Percentiles rank a stretch among this genome's conserved stretches.
Conservation (phyloP, 2,329 filamentous ascomycete species). For the Pseudogymnoascus sp. region DNA sequence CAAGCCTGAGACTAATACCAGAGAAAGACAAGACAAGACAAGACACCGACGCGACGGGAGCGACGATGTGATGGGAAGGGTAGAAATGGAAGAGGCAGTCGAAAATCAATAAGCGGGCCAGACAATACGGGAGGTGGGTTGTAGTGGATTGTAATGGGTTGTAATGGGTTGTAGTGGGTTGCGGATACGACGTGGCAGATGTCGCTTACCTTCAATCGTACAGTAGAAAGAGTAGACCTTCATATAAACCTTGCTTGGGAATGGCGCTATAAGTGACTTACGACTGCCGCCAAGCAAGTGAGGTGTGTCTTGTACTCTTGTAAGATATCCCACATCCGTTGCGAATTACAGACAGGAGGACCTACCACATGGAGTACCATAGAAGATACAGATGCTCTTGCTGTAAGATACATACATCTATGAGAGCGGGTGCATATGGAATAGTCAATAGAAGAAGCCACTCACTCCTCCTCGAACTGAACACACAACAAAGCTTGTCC, state of each 20-base stretch:
- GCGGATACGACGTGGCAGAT: not conserved
- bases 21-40: not conserved
- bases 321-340: not conserved
- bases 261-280: slow-evolving; percentile 2
- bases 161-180: not conserved
- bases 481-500: not conserved
- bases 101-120: not conserved
- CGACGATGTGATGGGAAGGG: not conserved
- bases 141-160: not conserved
- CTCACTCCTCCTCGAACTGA: not conserved
- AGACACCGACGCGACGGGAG: not conserved
- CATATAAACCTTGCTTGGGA: not conserved
- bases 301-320: not conserved
- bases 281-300: not conserved
- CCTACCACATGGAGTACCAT: too few species aligned
- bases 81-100: not conserved
- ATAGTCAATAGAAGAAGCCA: not conserved
- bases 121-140: not conserved
- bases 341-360: not conserved
- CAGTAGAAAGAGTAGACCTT: too few species aligned
- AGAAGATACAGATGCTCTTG: not conserved
- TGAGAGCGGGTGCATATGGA: not conserved
- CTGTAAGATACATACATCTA: not conserved
- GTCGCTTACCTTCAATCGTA: not conserved
- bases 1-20: not conserved